Evolutionary conservation across 1,139 yeast genomes (phyloP).

Genomic region (Magnusiomyces tetraspermus): DNA sequence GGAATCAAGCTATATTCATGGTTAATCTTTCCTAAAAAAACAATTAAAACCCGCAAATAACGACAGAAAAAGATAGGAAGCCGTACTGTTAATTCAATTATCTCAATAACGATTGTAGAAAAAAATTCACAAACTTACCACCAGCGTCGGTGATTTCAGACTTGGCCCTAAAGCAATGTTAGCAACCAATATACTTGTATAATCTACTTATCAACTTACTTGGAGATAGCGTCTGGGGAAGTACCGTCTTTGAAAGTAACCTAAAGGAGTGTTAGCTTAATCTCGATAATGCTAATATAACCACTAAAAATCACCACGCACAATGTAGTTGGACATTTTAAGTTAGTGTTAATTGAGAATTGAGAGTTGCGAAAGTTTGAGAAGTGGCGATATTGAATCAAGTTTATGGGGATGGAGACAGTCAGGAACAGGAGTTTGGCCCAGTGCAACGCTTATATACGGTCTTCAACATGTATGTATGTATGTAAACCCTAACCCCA

Average conservation of each 20-base stretch:
- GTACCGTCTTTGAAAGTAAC: conserved; percentile 1
- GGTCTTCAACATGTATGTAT: background rate
- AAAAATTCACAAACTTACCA: background rate
- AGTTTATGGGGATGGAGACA: background rate
- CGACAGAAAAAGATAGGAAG: no score
- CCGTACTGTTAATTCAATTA: no score
- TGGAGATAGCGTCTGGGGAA: conserved; percentile 2
- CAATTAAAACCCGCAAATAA: background rate
- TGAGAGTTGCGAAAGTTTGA: background rate
- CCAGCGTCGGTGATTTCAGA: background rate
- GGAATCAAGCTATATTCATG: conserved; percentile 26
- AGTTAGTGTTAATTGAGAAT: background rate
- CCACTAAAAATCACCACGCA: background rate
- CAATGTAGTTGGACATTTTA: background rate
- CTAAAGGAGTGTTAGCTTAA: background rate
- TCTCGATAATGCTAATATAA: background rate
- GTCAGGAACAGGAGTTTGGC: background rate
- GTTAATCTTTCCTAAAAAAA: conserved; percentile 17
- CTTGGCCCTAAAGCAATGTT: background rate
- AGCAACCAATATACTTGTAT: background rate
- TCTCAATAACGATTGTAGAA: no score
- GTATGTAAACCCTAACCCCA: background rate
- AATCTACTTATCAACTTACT: background rate
- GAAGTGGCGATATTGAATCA: background rate
- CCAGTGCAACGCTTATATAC: background rate